Conservation (phyloP, 768 basidiomycete species). For the Rossbeevera mucosa region DNA sequence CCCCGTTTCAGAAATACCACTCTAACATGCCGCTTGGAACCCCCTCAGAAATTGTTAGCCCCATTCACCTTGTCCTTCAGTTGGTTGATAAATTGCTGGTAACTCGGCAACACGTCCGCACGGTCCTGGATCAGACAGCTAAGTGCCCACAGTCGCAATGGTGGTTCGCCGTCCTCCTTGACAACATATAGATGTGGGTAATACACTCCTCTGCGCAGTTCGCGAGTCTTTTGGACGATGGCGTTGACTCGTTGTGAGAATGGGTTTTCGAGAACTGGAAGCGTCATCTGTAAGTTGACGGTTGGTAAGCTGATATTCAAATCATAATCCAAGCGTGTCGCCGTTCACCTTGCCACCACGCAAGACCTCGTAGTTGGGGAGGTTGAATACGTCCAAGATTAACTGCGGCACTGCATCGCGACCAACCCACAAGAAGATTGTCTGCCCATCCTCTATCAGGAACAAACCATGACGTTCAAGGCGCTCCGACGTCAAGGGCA, state of each 20-base stretch:
- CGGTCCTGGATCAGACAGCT: constrained; percentile 94
- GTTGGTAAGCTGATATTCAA: not conserved
- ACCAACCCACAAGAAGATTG: constrained; percentile 98
- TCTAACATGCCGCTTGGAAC: not conserved
- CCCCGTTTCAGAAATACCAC: not conserved
- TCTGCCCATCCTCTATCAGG: constrained; percentile 96
- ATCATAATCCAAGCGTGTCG: not conserved
- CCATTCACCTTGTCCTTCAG: constrained; percentile 75
- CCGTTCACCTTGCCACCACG: constrained; percentile 82
- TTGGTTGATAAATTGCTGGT: constrained; percentile 88
- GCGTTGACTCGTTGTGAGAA: constrained; percentile 97
- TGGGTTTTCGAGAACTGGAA: constrained; percentile 86
- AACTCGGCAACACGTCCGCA: constrained; percentile 90
- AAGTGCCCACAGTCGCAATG: constrained; percentile 91
- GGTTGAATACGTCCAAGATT: constrained; percentile 88
- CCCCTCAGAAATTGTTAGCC: constrained; percentile 29
- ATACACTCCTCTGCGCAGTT: constrained; percentile 89
- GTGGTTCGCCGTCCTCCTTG: constrained; percentile 97
- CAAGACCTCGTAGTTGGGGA: constrained; percentile 82
- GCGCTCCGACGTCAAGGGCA: constrained; percentile 92
- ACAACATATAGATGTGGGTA: constrained; percentile 93
- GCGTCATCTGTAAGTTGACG: constrained; percentile 54
- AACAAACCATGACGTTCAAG: constrained; percentile 93
- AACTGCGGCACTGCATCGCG: constrained; percentile 96
- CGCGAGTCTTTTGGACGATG: constrained; percentile 89